phyloP scores from a whole-genome alignment of 2,329 filamentous ascomycete species.

The Hypoxylon sp. region DNA sequence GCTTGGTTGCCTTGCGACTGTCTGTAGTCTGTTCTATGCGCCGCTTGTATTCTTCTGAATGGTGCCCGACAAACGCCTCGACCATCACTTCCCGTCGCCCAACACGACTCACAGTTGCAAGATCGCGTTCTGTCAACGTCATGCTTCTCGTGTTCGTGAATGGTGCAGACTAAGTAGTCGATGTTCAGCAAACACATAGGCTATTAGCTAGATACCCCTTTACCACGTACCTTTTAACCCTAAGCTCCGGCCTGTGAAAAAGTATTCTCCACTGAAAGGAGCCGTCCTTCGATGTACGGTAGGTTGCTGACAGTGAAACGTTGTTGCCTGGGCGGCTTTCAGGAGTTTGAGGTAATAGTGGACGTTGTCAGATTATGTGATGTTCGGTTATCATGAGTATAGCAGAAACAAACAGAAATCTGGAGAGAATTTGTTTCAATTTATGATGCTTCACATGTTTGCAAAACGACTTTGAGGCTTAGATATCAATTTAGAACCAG shows the following conservation, averaged over 20 bases:
- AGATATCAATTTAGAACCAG: not conserved
- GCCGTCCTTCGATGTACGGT: not conserved
- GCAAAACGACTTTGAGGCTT: not conserved
- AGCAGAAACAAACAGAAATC: not conserved
- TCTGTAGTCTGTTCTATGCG: conserved; percentile 7
- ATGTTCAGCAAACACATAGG: not conserved
- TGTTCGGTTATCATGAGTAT: not conserved
- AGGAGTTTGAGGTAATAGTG: not conserved
- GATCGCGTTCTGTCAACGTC: conserved; percentile 3
- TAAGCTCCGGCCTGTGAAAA: not conserved
- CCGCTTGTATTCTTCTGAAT: conserved; percentile 9
- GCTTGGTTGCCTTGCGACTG: conserved; percentile 8
- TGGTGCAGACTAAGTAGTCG: not conserved
- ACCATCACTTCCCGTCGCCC: conserved; percentile 1
- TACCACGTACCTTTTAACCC: conserved; percentile 1
- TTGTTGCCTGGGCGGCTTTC: not conserved
- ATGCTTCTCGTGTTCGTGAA: not conserved
- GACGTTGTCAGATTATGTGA: not conserved
- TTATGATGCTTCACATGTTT: not conserved
- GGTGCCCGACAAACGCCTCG: conserved; percentile 15
- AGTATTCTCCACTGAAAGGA: not conserved
- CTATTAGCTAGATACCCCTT: not conserved
- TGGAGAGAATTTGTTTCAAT: not conserved
- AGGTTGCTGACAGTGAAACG: not conserved
- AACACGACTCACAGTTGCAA: not conserved